phyloP scores from a whole-genome alignment of 257 asterid species.

The Fraxinus americana region DNA sequence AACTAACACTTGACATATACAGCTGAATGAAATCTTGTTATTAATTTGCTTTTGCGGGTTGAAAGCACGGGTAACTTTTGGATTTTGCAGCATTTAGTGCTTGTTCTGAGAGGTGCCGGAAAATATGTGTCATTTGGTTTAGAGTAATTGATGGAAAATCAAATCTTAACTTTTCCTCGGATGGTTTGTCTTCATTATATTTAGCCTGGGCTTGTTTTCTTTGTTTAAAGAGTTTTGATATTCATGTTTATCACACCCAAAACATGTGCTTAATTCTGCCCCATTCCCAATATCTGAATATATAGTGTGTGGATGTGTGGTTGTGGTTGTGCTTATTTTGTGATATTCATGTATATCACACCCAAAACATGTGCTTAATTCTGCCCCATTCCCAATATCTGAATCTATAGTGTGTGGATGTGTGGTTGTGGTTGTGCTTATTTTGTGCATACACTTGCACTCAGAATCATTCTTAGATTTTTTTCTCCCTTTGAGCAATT shows the following conservation, averaged over 20 bases:
- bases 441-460: not conserved
- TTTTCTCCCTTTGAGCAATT: not conserved
- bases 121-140: conserved; percentile 5
- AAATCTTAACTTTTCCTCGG: conserved; percentile 16
- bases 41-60: conserved; percentile 16
- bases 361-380: conserved; percentile 13
- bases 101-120: not conserved
- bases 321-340: conserved; percentile 13
- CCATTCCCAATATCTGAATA: not conserved
- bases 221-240: not conserved
- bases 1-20: conserved; percentile 24
- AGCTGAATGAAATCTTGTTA: conserved; percentile 17
- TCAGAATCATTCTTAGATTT: not conserved
- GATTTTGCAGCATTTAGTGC: conserved; percentile 16
- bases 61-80: conserved; percentile 4
- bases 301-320: conserved; percentile 2
- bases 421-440: conserved; percentile 16
- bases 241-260: conserved; percentile 9
- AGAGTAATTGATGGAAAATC: not conserved
- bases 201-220: not conserved
- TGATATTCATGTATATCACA: not conserved
- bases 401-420: not conserved
- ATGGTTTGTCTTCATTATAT: not conserved
- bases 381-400: not conserved
- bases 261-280: conserved; percentile 9